Percentiles rank a stretch among this genome's conserved stretches.
phyloP scores from a whole-genome alignment of 768 basidiomycete species.

The Russula griseocarnosa region DNA sequence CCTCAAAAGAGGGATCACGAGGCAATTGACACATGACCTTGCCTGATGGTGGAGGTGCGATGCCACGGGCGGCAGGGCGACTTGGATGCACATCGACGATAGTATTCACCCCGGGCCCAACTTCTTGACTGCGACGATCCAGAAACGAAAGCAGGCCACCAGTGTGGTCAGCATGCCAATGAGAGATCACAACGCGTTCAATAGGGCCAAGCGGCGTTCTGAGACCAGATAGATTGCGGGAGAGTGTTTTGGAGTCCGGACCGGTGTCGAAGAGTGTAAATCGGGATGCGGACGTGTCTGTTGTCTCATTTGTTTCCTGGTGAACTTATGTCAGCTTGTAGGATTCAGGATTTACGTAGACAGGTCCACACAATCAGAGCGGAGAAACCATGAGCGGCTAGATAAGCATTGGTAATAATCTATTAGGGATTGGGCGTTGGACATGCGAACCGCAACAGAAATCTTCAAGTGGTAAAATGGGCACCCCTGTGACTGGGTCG shows the following conservation, averaged over 20 bases:
- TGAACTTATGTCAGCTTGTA: neutral
- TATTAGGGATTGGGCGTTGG: constrained; percentile 1
- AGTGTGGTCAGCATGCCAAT: constrained; percentile 55
- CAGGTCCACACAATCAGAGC: constrained; percentile 55
- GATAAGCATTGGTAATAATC: neutral
- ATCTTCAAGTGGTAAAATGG: constrained; percentile 65
- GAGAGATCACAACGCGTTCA: constrained; percentile 48
- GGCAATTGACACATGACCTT: constrained; percentile 59
- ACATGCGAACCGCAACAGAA: constrained; percentile 60
- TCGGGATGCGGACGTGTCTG: constrained; percentile 40
- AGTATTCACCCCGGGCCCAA: constrained; percentile 35
- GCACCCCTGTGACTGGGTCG: constrained; percentile 49
- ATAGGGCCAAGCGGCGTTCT: constrained; percentile 51
- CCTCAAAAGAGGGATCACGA: constrained; percentile 66
- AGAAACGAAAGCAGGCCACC: constrained; percentile 70
- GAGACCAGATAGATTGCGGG: constrained; percentile 66
- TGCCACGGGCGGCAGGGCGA: constrained; percentile 68
- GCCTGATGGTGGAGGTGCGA: constrained; percentile 58
- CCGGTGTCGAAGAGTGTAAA: constrained; percentile 81
- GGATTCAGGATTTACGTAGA: neutral
- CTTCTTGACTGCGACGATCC: constrained; percentile 37
- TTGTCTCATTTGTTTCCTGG: constrained; percentile 53
- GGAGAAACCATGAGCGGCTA: constrained; percentile 83
- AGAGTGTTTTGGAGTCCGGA: constrained; percentile 69
- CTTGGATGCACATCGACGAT: constrained; percentile 74